Evolutionary conservation across 148 eudicot species (phyloP), one percentile per base, ranked within the genome.

Genomic region (Dysphania ambrosioides): DNA sequence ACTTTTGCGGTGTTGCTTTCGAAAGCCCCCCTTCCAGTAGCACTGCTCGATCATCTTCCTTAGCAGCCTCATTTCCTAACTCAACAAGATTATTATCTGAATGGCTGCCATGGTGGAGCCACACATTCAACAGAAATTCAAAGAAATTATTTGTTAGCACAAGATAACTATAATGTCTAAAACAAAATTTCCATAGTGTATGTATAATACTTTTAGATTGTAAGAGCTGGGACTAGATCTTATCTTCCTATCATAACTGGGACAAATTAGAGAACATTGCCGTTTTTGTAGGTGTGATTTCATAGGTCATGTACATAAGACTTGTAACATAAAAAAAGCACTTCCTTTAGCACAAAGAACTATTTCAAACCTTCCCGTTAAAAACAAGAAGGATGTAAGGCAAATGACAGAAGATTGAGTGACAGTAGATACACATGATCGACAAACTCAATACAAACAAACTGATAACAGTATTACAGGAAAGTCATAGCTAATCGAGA

Each of bases 1-100:
- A 79, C 83, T 92, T 88, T 21, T 79, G 71, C 19, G 94, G 84
- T 60, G 88, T 82, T 78, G 99, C 84, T 81, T 86, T 92, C 71
- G 92, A 53, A 73, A 95, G 90, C 61, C 97, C 99, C 44, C 99
- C 97, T 88, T 95, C 99, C 79, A 95, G 82, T 79, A 95, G 82
- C 41, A 86, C 85, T 66, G 87, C 87, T 27, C 96, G 87, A 76
- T 90, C 96, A 82, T 92, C 97, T 74, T 92, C 97, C 83, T 92
- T 92, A 60, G 71, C 78, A 71, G 85, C 71, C 30, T 85, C 87
- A 81, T 83, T 90, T 76, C 81, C 97, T 79, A 92, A 77, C 83
- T 92, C 97, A 82, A 74, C 90, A 76, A 90, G 80, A 87, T 92
- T 92, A 76, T 78, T 85, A 72, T 95, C 97, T 42, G 97, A 88